phyloP scores from a whole-genome alignment of 192 early-diverging fungal species.

The Gryganskiella cystojenkinii region DNA sequence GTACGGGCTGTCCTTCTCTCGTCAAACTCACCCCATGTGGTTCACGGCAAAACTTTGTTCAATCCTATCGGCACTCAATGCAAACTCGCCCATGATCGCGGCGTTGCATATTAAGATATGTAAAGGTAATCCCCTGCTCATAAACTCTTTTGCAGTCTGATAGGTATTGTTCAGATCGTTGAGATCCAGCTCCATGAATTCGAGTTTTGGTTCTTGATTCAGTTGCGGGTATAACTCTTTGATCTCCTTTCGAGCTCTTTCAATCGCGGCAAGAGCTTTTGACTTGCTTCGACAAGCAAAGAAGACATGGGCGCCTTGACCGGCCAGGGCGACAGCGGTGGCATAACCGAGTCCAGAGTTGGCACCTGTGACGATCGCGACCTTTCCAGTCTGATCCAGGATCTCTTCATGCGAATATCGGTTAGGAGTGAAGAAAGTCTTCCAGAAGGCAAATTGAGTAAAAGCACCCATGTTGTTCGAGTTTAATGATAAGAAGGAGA shows the following conservation, averaged over 20 bases:
- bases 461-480: too few species aligned
- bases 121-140: slow-evolving; percentile 35
- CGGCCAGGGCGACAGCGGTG: slow-evolving; percentile 16
- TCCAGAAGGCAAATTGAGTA: not conserved
- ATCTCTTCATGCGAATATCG: slow-evolving; percentile 12
- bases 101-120: slow-evolving; percentile 48
- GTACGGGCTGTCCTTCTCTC: slow-evolving; percentile 11
- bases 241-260: slow-evolving; percentile 8
- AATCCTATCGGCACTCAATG: slow-evolving; percentile 30
- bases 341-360: slow-evolving; percentile 52
- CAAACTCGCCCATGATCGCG: not conserved
- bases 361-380: slow-evolving; percentile 57
- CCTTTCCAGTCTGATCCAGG: slow-evolving; percentile 48
- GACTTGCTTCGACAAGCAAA: slow-evolving; percentile 9
- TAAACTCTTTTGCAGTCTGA: slow-evolving; percentile 34
- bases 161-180: slow-evolving; percentile 3
- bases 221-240: not conserved
- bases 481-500: too few species aligned
- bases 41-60: slow-evolving; percentile 55
- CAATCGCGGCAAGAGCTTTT: not conserved
- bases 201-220: not conserved
- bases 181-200: slow-evolving; percentile 31
- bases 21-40: slow-evolving; percentile 45
- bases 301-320: slow-evolving; percentile 18
- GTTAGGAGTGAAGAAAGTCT: not conserved